Conservation (phyloP, 1,284 basidiomycete genomes). For the Caloboletus firmus region DNA sequence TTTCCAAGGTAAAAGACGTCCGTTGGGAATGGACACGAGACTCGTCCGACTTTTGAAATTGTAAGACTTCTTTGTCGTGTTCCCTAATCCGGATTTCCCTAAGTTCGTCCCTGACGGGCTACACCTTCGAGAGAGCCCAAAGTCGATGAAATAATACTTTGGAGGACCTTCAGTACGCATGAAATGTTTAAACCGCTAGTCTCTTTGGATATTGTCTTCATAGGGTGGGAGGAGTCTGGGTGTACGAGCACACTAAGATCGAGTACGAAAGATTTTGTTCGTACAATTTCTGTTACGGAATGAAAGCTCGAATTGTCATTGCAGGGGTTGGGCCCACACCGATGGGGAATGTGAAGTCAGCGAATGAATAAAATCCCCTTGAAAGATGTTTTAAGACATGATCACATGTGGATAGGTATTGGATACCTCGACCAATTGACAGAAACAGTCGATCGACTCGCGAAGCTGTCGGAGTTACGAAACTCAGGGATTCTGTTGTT, state of each 20-base stretch:
- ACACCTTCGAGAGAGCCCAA: no score
- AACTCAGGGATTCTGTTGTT: neutral
- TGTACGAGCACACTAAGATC: neutral
- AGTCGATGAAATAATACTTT: no score
- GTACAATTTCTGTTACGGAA: conserved; percentile 12
- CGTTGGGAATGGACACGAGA: no score
- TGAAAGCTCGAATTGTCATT: neutral
- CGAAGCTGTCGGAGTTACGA: neutral
- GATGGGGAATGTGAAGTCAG: neutral
- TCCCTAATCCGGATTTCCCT: no score
- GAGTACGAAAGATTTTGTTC: neutral
- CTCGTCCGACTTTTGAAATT: no score
- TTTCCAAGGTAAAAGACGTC: neutral
- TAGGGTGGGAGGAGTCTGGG: no score
- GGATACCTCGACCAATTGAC: neutral
- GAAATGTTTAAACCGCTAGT: no score
- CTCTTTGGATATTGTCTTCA: no score
- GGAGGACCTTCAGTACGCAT: no score
- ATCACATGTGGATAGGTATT: neutral
- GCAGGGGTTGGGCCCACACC: neutral
- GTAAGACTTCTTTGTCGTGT: no score
- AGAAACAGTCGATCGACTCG: neutral
- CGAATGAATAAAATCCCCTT: neutral
- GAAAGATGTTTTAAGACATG: no score
- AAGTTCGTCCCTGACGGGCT: no score